Percentiles rank a stretch among this genome's conserved stretches.
Evolutionary conservation across 805 yeast genomes (phyloP).

Genomic region (Candida qinlingensis): DNA sequence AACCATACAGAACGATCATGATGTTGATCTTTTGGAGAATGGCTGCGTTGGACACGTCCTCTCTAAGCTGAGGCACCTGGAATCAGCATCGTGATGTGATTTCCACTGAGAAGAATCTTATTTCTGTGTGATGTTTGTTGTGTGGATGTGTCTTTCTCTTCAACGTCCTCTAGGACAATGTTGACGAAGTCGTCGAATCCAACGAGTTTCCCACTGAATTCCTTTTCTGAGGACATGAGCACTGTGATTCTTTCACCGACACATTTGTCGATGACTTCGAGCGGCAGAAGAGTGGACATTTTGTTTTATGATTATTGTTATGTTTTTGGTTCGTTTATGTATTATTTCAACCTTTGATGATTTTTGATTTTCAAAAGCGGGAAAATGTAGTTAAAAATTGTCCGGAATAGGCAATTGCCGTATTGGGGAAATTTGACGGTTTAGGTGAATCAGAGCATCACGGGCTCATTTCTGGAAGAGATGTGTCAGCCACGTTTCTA

Average conservation of each 20-base stretch:
- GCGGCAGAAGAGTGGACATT: slow-evolving; percentile 40
- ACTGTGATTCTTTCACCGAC: slow-evolving; percentile 79
- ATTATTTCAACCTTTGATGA: not conserved
- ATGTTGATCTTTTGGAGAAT: slow-evolving; percentile 75
- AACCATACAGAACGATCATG: slow-evolving; percentile 62
- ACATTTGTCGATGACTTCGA: slow-evolving; percentile 84
- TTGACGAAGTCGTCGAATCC: slow-evolving; percentile 97
- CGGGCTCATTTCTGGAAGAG: too few relatives aligned
- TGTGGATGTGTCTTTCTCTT: slow-evolving; percentile 48
- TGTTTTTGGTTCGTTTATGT: not conserved
- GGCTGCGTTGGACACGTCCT: slow-evolving; percentile 1
- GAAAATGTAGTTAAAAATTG: not conserved
- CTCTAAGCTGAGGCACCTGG: slow-evolving; percentile 38
- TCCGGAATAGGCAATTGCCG: not conserved
- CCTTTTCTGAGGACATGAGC: slow-evolving; percentile 55
- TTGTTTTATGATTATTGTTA: not conserved
- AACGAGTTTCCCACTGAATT: slow-evolving; percentile 80
- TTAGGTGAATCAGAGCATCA: too few relatives aligned
- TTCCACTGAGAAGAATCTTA: slow-evolving; percentile 66
- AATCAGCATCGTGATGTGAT: slow-evolving; percentile 64
- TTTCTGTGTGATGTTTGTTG: slow-evolving; percentile 43
- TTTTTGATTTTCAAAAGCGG: not conserved
- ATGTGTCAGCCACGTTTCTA: too few relatives aligned
- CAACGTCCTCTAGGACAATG: slow-evolving; percentile 79
- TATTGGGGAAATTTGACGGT: not conserved